These are phyloP conservation scores for Colletotrichum eremochloae DNA, from an alignment of 2,329 filamentous ascomycete species.

Conservation along the genomic window DNA sequence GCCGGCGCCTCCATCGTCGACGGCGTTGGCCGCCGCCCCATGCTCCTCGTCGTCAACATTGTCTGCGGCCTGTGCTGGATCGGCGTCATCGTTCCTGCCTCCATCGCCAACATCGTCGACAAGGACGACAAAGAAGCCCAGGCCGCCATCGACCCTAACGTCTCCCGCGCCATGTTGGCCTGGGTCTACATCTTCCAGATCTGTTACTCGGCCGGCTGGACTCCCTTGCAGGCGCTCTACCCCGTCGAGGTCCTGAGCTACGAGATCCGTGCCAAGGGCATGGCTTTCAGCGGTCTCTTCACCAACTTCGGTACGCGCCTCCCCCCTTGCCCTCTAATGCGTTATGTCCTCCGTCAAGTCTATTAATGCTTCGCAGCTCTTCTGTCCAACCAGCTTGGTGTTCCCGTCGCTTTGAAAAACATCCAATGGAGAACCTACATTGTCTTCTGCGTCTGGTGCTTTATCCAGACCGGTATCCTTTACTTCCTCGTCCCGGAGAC, in stretches of 20 bases:
- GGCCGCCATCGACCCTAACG: slow-evolving; percentile 46
- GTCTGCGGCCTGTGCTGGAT: slow-evolving; percentile 63
- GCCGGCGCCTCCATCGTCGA: slow-evolving; percentile 64
- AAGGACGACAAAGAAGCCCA: slow-evolving; percentile 43
- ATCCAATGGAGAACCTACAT: slow-evolving; percentile 69
- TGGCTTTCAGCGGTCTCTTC: slow-evolving; percentile 57
- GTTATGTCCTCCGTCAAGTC: too few relatives aligned
- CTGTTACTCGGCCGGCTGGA: slow-evolving; percentile 61
- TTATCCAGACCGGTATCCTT: slow-evolving; percentile 56
- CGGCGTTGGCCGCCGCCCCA: slow-evolving; percentile 62
- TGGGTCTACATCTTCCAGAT: slow-evolving; percentile 66
- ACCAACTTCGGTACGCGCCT: slow-evolving; percentile 20
- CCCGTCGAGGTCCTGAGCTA: slow-evolving; percentile 67
- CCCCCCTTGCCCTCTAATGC: not conserved
- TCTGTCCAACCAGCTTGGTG: slow-evolving; percentile 61
- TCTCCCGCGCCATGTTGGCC: slow-evolving; percentile 61
- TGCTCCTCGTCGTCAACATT: slow-evolving; percentile 62
- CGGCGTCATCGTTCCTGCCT: slow-evolving; percentile 60
- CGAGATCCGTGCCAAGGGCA: slow-evolving; percentile 68
- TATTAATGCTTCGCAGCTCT: slow-evolving; percentile 50
- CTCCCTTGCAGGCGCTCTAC: slow-evolving; percentile 58
- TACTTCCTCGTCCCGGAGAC: slow-evolving; percentile 67
- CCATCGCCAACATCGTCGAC: slow-evolving; percentile 51
- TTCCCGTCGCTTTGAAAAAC: slow-evolving; percentile 60
- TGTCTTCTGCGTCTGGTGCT: slow-evolving; percentile 61